A percentile compares a stretch with the other conserved stretches of the same genome.
These are phyloP conservation scores for Flaveria floridana DNA, from an alignment of 140 eudicot species.

Conservation along the genomic window DNA sequence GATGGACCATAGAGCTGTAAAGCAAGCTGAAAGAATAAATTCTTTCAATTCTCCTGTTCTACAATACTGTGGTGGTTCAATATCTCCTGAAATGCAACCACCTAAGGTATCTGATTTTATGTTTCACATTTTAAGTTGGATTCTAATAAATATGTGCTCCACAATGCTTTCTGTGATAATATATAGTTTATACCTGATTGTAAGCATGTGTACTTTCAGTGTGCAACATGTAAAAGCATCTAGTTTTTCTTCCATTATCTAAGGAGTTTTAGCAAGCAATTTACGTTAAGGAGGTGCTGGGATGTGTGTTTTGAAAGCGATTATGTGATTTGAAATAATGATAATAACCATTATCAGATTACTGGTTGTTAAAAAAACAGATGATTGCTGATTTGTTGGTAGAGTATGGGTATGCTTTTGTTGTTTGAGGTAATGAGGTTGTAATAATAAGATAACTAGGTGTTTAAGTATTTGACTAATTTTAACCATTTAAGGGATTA, in stretches of 20 bases:
- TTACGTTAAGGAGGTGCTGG: neutral
- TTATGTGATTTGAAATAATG: neutral
- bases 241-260: neutral
- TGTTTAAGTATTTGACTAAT: neutral
- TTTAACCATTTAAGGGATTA: neutral
- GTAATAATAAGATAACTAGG: neutral
- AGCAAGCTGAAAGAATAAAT: conserved; percentile 94
- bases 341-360: neutral
- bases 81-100: conserved; percentile 98
- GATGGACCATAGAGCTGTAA: conserved; percentile 99
- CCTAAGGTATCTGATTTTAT: conserved; percentile 64
- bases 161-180: conserved; percentile 2
- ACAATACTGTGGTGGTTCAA: conserved; percentile 95
- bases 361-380: neutral
- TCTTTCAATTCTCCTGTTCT: conserved; percentile 79
- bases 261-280: conserved; percentile 11
- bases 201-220: conserved; percentile 16
- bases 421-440: neutral
- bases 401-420: neutral
- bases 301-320: neutral
- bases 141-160: neutral
- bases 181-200: conserved; percentile 3
- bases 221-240: conserved; percentile 15
- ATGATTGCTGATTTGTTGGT: neutral
- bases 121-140: neutral